Base-by-base conservation (phyloP, 805 yeast species). In the Isabelozyma rhagii region DNA sequence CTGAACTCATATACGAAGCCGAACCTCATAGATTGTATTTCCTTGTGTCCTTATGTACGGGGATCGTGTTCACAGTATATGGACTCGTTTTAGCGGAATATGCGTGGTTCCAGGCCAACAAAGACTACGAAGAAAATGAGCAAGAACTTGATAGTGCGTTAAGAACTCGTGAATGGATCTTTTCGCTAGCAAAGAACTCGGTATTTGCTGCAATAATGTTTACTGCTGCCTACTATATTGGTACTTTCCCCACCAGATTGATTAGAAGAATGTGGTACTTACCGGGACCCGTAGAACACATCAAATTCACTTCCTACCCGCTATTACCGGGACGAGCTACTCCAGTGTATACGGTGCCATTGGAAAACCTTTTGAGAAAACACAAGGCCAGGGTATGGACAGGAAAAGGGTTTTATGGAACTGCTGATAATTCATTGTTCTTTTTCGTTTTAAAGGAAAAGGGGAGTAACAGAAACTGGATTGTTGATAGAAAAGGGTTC, bases 361-460 rank as follows among this genome's bases (percentile, higher is more conserved):
- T 89, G 44, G 71, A 72, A 38, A 67, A 75, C 44, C 54, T 89
- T 46, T 67, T 68, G 31, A 75, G 91, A 51, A 82, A 83, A 46
- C 79, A 78, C 50, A 77, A 79, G 51, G 75, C 89, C 8, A 82
- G 87, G 55, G 82, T 89, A 4, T 89, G 90, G 83, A 87, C 96
- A 0, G 92, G 91, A n/a, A 83, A 84, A 53, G 96, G 96, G 1
- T 85, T 87, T 60, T 89, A 89, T 62, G 96, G 96, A 0, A 88
- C 96, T 1, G 78, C 87, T 25, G 91, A 87, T 65, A 80, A 83
- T 44, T 74, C 87, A 2, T 78, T 87, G 47, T 89, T 89, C 64
- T 84, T 86, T 75, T 85, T 88, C 61, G 79, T 86, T 44, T 66
- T 89, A 55, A 83, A 81, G 63, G 93, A 88, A 58, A 66, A 71